These are phyloP conservation scores for Dichomitus squalens DNA, from an alignment of 1,284 basidiomycete species.

Conservation along the genomic window DNA sequence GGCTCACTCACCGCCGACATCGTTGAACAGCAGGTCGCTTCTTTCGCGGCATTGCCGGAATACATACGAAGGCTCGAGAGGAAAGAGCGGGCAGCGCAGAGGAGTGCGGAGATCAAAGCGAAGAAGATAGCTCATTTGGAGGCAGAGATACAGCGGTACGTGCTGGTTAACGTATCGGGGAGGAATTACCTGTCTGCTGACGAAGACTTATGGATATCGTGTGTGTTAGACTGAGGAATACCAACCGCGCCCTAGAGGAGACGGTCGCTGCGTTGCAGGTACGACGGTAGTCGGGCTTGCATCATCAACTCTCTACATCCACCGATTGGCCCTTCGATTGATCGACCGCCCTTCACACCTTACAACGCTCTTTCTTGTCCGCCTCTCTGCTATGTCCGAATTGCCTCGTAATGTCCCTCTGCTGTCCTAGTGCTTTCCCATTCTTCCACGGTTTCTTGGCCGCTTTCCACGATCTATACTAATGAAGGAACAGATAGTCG, in stretches of 20 bases:
- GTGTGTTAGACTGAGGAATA: slow-evolving; percentile 10
- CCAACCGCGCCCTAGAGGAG: slow-evolving; percentile 22
- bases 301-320: background rate
- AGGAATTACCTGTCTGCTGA: slow-evolving; percentile 13
- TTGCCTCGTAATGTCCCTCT: slow-evolving; percentile 8
- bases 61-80: slow-evolving; percentile 46
- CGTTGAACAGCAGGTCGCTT: slow-evolving; percentile 17
- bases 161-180: slow-evolving; percentile 9
- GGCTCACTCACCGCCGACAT: slow-evolving; percentile 18
- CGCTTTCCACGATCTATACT: slow-evolving; percentile 18
- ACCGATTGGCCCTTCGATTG: background rate
- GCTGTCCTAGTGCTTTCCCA: slow-evolving; percentile 2
- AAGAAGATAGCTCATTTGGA: slow-evolving; percentile 40
- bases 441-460: slow-evolving; percentile 2
- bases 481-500: slow-evolving; percentile 23
- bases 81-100: slow-evolving; percentile 38
- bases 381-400: slow-evolving; percentile 7
- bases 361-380: too few relatives aligned
- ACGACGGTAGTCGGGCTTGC: slow-evolving; percentile 4
- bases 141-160: slow-evolving; percentile 34
- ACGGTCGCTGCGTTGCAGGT: slow-evolving; percentile 19
- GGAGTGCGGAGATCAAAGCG: slow-evolving; percentile 40
- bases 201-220: background rate
- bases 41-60: slow-evolving; percentile 27
- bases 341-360: too few relatives aligned